Evolutionary conservation across 225 moss, liverwort and hornwort genomes (phyloP), one percentile per base, ranked within the genome.

Genomic region (Ulota crispa): DNA sequence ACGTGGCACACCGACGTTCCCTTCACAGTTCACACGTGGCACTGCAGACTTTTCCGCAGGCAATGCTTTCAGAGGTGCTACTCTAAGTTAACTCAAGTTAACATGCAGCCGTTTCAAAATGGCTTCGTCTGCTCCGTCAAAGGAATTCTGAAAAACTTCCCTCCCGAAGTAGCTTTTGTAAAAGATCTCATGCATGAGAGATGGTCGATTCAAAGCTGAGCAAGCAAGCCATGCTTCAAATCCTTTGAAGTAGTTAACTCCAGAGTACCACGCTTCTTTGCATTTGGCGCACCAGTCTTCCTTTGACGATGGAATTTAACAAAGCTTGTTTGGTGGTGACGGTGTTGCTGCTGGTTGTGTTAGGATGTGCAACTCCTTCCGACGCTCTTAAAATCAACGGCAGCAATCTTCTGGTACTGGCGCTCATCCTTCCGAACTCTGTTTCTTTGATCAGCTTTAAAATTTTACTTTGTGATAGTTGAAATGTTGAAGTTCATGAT

Each of bases 381-480:
- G 26, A 41, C 9, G 36, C 86, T 31, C 86, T 89, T 54, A 42
- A 18, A 23, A 3, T 78, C 27, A 89, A 86, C 36, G 73, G 78
- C 42, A 80, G 78, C 42, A 82, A 82, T 15, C 10, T 82, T 11
- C 26, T 26, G 76, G 89, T 84, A 80, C 52, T 82, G 76, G 31
- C 36, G 13, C 62, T 9, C 7, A n/a, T 50, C 12, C 47, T 70
- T 26, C 31, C 53, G 11, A 31, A 3, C 36, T 1, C 7, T 41
- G 30, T 65, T 8, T 56, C 71, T 9, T 0, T 50, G 50, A 50
- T 50, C 68, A n/a, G n/a, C 39, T 9, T 43, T 13, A 0, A 43
- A 3, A 43, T 43, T 43, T 43, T 3, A 43, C n/a, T 43, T 43
- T 43, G 43, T 3, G 12, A 43, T 43, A 3, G 16, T 37, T 5